Evolutionary conservation across 176 grass and related monocot species (phyloP), one percentile per base, ranked within the genome.

Genomic region (Secale cereale): DNA sequence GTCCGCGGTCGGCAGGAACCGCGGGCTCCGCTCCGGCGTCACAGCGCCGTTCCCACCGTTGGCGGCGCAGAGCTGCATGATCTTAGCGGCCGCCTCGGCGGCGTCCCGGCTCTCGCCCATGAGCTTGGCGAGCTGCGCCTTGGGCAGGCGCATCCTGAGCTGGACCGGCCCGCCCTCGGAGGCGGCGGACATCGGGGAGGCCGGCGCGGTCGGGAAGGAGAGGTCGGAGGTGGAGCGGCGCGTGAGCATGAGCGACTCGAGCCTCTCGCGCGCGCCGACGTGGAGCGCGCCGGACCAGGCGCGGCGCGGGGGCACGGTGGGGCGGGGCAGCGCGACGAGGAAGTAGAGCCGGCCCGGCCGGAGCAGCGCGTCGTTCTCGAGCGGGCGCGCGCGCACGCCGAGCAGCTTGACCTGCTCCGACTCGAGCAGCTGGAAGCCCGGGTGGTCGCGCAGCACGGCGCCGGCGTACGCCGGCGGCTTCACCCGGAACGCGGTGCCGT

Each of bases 201-300:
- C 2, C 22, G 85, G 82, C 48, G 85, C 91, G 26, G 85, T 65
- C 10, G 87, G 81, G 57, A 94, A 70, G 68, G 86, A 84, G 32
- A 97, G 78, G 61, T 95, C 95, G 8, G 95, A 98, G 76, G 93
- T 92, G 83, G 95, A 90, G 1, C 95, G 93, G 52, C 95, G 90
- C 6, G 93, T 86, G 85, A 98, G 91, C 95, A 90, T 95, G 52
- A 98, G 92, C 30, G 82, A 87, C 91, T 98, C 95, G 10, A 98
- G 95, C 79, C 95, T 77, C 87, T 98, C 95, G 52, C 85, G 82
- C 2, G 95, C 95, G 37, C 93, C 89, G 50, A 98, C 79, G 37
- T 88, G 93, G 10, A 98, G 87, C 30, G 80, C 87, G 22, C 95
- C 97, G 0, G 97, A 98, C 93, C 93, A 95, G 0, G 97, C 91